Percentiles rank a stretch among this genome's conserved stretches.
Conservation (phyloP, 805 yeast genomes). For the Ogataea populi-albae region DNA sequence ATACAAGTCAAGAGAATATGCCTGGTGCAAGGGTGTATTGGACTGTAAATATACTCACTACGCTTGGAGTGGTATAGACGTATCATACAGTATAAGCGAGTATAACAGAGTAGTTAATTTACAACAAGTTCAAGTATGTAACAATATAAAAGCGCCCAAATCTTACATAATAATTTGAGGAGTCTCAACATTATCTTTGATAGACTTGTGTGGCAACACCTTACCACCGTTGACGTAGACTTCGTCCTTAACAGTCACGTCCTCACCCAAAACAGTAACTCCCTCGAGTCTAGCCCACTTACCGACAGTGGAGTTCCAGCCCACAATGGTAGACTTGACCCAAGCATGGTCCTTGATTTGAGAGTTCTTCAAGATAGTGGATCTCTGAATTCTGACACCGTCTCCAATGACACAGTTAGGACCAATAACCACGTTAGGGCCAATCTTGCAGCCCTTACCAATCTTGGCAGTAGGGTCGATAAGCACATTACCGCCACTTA, state of each 20-base stretch:
- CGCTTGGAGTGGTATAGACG: too few relatives aligned
- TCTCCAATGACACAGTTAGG: constrained; percentile 95
- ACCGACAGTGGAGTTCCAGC: constrained; percentile 98
- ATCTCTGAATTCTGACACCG: constrained; percentile 97
- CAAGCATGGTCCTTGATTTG: constrained; percentile 95
- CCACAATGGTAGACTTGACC: constrained; percentile 96
- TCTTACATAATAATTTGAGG: constrained; percentile 95
- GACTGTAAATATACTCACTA: too few relatives aligned
- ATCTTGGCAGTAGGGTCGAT: constrained; percentile 94
- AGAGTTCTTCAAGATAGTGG: constrained; percentile 89
- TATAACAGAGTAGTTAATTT: too few relatives aligned
- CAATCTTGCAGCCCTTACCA: constrained; percentile 89
- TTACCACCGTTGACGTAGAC: constrained; percentile 99
- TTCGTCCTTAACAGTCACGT: constrained; percentile 97
- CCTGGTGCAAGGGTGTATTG: too few relatives aligned
- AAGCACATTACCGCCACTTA: constrained; percentile 88
- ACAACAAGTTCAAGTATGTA: too few relatives aligned
- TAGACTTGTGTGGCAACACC: constrained; percentile 97
- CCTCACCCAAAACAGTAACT: constrained; percentile 97
- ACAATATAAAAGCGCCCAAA: constrained; percentile 1
- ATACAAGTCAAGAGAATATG: too few relatives aligned
- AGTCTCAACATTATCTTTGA: constrained; percentile 93
- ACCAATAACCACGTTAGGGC: constrained; percentile 97
- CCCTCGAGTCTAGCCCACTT: constrained; percentile 99
- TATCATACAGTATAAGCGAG: too few relatives aligned